Evolutionary conservation across 1,139 yeast genomes (phyloP).

Genomic region (Yamadazyma triangularis): DNA sequence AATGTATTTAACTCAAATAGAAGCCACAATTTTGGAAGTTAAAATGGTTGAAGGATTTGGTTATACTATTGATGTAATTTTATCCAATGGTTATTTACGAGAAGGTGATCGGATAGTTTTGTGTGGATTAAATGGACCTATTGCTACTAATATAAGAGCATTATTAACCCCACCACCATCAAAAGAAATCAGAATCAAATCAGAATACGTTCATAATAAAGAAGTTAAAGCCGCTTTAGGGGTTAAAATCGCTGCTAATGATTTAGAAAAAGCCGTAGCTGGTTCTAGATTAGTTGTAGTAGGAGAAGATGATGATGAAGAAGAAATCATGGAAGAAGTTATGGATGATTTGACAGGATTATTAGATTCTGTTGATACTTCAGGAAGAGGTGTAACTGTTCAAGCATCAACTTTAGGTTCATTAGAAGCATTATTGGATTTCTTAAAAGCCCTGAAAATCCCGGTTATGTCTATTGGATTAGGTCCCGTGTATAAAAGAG

Average conservation of each 20-base stretch:
- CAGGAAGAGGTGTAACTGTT: constrained; percentile 96
- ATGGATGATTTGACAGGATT: constrained; percentile 98
- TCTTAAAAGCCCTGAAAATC: constrained; percentile 96
- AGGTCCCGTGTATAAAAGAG: constrained; percentile 97
- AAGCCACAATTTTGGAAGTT: constrained; percentile 96
- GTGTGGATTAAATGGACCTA: constrained; percentile 98
- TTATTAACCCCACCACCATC: constrained; percentile 96
- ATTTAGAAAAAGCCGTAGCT: constrained; percentile 96
- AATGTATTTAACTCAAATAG: constrained; percentile 90
- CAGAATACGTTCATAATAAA: constrained; percentile 91
- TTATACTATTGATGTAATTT: constrained; percentile 94
- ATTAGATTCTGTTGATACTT: constrained; percentile 87
- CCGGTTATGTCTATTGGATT: constrained; percentile 98
- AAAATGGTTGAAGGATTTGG: constrained; percentile 99
- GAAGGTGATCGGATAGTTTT: constrained; percentile 95
- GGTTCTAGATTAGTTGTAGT: constrained; percentile 95
- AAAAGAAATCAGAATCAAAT: constrained; percentile 91
- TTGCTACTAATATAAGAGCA: constrained; percentile 93
- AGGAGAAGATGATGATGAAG: constrained; percentile 97
- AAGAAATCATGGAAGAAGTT: constrained; percentile 94
- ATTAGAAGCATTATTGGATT: constrained; percentile 91
- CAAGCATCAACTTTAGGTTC: constrained; percentile 99
- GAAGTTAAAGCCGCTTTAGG: constrained; percentile 99
- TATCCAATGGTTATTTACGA: constrained; percentile 88
- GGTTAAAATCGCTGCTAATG: constrained; percentile 97